phyloP scores from a whole-genome alignment of 768 basidiomycete species.

The Leccinum incarnatum region DNA sequence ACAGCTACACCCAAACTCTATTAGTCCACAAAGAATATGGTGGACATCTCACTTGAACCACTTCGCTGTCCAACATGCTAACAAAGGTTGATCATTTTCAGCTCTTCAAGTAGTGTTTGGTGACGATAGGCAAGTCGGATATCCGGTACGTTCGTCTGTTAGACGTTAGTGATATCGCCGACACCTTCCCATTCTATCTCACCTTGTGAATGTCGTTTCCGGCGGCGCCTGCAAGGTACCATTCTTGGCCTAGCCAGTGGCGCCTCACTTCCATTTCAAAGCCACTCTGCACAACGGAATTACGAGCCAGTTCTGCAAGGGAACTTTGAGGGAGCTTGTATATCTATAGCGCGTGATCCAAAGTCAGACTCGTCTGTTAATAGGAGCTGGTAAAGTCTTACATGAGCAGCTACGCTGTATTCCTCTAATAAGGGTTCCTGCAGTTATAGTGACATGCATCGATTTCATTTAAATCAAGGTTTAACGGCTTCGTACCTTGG shows the following conservation, averaged over 20 bases:
- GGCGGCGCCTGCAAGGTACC: conserved; percentile 89
- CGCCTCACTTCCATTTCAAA: conserved; percentile 99
- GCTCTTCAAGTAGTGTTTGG: conserved; percentile 82
- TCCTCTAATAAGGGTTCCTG: conserved; percentile 95
- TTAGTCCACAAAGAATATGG: neutral
- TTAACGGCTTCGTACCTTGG: conserved; percentile 59
- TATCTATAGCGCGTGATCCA: conserved; percentile 50
- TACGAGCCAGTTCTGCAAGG: conserved; percentile 95
- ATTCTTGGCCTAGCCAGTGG: conserved; percentile 90
- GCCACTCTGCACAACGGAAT: conserved; percentile 94
- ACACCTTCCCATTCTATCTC: conserved; percentile 6
- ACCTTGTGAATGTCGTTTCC: conserved; percentile 98
- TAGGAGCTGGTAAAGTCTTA: conserved; percentile 34
- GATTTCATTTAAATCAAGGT: neutral
- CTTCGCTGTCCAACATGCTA: conserved; percentile 1
- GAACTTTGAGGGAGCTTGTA: conserved; percentile 95
- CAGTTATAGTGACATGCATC: neutral
- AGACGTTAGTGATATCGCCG: conserved; percentile 3
- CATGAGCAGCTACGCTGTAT: conserved; percentile 97
- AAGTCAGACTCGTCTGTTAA: neutral
- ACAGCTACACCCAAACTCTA: neutral
- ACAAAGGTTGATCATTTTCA: conserved; percentile 57
- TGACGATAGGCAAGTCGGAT: conserved; percentile 89
- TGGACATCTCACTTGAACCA: neutral
- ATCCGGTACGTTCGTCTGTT: conserved; percentile 95